These are phyloP conservation scores for Verticillium albo-atrum DNA, from an alignment of 2,329 filamentous ascomycete genomes.

Conservation along the genomic window DNA sequence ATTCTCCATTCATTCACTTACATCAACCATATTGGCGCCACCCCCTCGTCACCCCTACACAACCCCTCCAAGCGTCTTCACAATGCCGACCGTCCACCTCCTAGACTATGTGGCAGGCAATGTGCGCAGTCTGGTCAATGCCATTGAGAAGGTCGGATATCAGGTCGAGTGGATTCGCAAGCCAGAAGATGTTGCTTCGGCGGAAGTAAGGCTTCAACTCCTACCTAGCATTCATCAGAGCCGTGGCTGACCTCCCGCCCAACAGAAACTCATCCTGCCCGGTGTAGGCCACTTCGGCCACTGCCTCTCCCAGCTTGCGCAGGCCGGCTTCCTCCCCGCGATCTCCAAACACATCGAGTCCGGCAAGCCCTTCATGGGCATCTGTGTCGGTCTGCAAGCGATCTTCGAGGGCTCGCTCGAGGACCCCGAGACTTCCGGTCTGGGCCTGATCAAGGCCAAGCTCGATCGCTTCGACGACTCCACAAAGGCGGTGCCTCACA, in stretches of 20 bases:
- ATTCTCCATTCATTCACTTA: not conserved
- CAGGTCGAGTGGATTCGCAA: slow-evolving; percentile 86
- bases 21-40: not conserved
- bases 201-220: slow-evolving; percentile 60
- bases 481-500: slow-evolving; percentile 92
- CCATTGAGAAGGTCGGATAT: slow-evolving; percentile 93
- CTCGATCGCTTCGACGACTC: slow-evolving; percentile 73
- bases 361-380: slow-evolving; percentile 97
- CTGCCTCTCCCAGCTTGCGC: slow-evolving; percentile 79
- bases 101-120: slow-evolving; percentile 94
- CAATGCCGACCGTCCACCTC: slow-evolving; percentile 73
- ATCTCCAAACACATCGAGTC: slow-evolving; percentile 77
- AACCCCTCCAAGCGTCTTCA: not conserved
- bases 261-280: slow-evolving; percentile 85
- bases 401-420: slow-evolving; percentile 85
- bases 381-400: slow-evolving; percentile 91
- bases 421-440: slow-evolving; percentile 63
- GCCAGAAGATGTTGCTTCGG: slow-evolving; percentile 77
- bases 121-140: slow-evolving; percentile 92
- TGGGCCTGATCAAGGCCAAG: slow-evolving; percentile 67
- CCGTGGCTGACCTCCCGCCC: slow-evolving; percentile 4
- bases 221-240: not conserved
- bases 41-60: not conserved
- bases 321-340: slow-evolving; percentile 78
- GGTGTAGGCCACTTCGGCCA: slow-evolving; percentile 98